Evolutionary conservation across 2,329 filamentous ascomycete species (phyloP).

Genomic region (Ambrosiella xylebori): DNA sequence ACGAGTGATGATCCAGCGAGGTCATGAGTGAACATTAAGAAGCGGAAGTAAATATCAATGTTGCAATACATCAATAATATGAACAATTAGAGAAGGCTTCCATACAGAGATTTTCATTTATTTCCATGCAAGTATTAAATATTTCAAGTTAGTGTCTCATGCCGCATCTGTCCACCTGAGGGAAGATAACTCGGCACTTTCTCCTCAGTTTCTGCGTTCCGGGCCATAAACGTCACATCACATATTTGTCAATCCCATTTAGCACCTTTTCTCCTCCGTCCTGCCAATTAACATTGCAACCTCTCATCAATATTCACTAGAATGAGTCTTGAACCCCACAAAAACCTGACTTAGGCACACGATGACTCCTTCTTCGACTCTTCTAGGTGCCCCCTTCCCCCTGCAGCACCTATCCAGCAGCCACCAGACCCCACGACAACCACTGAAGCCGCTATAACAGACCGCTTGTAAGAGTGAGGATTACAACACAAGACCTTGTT

Average conservation of each 20-base stretch:
- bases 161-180: too few relatives aligned
- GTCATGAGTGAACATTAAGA: neutral
- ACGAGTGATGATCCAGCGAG: neutral
- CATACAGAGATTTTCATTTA: too few relatives aligned
- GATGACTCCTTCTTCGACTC: neutral
- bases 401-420: neutral
- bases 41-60: neutral
- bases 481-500: neutral
- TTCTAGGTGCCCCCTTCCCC: neutral
- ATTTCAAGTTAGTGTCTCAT: too few relatives aligned
- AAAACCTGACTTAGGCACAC: neutral
- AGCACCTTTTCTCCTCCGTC: neutral
- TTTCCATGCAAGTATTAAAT: too few relatives aligned
- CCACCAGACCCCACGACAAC: neutral
- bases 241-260: neutral
- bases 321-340: neutral
- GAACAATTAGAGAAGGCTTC: too few relatives aligned
- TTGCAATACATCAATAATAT: too few relatives aligned
- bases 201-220: neutral
- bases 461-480: neutral
- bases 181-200: too few relatives aligned
- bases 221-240: neutral
- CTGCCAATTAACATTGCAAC: neutral
- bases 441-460: neutral
- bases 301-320: neutral